phyloP scores from a whole-genome alignment of 2,329 filamentous ascomycete genomes.

The Calonectria honghensis region DNA sequence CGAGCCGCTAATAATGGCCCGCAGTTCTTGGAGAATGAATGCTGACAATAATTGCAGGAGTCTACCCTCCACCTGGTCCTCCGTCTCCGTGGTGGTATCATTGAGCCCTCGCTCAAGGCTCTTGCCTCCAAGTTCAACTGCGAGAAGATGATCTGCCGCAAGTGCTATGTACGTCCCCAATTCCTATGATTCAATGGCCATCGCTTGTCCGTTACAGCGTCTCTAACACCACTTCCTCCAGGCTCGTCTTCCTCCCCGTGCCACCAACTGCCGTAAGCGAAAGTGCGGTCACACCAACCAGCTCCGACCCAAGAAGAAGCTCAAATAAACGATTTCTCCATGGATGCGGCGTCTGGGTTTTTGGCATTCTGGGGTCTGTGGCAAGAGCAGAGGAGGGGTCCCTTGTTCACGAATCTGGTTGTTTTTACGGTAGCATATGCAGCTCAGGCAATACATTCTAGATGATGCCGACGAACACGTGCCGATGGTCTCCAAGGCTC shows the following conservation, averaged over 20 bases:
- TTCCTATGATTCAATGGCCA: not conserved
- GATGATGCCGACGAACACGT: slow-evolving; percentile 59
- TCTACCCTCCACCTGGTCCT: slow-evolving; percentile 98
- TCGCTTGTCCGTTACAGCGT: slow-evolving; percentile 24
- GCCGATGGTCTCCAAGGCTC: slow-evolving; percentile 46
- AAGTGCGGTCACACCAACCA: slow-evolving; percentile 99
- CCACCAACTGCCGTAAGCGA: slow-evolving; percentile 99
- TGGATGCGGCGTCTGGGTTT: slow-evolving; percentile 68
- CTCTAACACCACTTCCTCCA: slow-evolving; percentile 54
- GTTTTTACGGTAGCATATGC: slow-evolving; percentile 65
- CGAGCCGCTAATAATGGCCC: slow-evolving; percentile 11
- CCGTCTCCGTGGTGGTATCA: slow-evolving; percentile 99
- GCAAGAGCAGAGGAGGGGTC: slow-evolving; percentile 59
- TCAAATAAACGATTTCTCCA: slow-evolving; percentile 78
- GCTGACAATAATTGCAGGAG: slow-evolving; percentile 77
- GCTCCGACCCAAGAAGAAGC: slow-evolving; percentile 99
- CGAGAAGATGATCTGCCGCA: slow-evolving; percentile 99
- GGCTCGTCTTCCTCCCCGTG: slow-evolving; percentile 94
- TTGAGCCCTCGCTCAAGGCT: slow-evolving; percentile 98
- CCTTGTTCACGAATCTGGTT: slow-evolving; percentile 62
- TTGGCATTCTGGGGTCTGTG: slow-evolving; percentile 62
- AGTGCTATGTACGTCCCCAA: slow-evolving; percentile 91
- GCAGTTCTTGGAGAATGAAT: slow-evolving; percentile 21
- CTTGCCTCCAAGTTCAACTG: slow-evolving; percentile 99
- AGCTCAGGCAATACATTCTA: slow-evolving; percentile 62